Evolutionary conservation across 345 rosid genomes (phyloP).

Genomic region (Populus davidiana): DNA sequence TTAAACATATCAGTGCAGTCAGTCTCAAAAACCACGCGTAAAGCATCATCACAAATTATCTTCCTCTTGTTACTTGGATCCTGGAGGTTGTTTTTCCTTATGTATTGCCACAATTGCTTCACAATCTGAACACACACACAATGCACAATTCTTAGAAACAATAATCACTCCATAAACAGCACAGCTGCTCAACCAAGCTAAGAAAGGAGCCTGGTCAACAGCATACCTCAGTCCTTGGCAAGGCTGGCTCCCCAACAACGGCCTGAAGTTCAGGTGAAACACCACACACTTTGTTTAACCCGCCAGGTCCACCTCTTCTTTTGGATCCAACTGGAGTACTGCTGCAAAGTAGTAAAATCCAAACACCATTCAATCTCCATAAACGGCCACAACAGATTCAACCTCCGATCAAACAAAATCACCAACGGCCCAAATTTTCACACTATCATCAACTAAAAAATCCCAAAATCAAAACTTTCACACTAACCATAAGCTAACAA

Average conservation of each 20-base stretch:
- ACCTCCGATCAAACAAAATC: neutral
- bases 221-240: conserved; percentile 88
- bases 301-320: conserved; percentile 96
- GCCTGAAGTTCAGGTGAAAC: conserved; percentile 92
- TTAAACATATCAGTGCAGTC: conserved; percentile 99
- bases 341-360: conserved; percentile 26
- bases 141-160: conserved; percentile 11
- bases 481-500: neutral
- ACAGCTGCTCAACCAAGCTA: neutral
- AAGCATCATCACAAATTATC: conserved; percentile 90
- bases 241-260: conserved; percentile 87
- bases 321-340: conserved; percentile 71
- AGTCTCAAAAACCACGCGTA: conserved; percentile 86
- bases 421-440: neutral
- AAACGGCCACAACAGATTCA: neutral
- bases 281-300: conserved; percentile 89
- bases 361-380: conserved; percentile 7
- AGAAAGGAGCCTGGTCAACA: neutral
- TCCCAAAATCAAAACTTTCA: neutral
- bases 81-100: conserved; percentile 94
- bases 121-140: conserved; percentile 56
- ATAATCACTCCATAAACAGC: neutral
- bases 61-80: conserved; percentile 97
- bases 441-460: neutral
- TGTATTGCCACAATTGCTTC: conserved; percentile 95